These are phyloP conservation scores for Annona squamosa DNA, from an alignment of 164 flowering plant genomes.

Conservation along the genomic window DNA sequence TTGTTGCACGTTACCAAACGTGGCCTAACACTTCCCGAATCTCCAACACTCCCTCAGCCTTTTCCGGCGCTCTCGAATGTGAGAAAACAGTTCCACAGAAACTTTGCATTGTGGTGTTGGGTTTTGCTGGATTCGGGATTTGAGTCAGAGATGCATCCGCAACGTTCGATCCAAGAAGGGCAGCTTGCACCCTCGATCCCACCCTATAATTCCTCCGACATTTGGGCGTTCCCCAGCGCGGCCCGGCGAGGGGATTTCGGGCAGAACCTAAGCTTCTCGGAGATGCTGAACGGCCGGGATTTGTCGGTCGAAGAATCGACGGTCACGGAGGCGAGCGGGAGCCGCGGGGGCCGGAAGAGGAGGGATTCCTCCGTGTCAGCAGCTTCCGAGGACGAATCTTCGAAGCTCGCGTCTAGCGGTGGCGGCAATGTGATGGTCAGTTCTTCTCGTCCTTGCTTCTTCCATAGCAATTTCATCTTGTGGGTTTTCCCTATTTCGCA, in stretches of 20 bases:
- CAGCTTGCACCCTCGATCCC: conserved; percentile 56
- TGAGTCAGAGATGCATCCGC: conserved; percentile 55
- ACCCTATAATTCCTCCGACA: conserved; percentile 46
- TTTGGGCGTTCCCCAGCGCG: conserved; percentile 52
- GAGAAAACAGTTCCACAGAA: neutral
- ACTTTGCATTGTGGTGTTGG: neutral
- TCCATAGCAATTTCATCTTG: neutral
- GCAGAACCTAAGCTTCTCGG: conserved; percentile 22
- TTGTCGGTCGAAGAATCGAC: conserved; percentile 54
- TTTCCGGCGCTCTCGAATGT: too few species aligned
- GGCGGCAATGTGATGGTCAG: conserved; percentile 39
- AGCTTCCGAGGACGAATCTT: conserved; percentile 40
- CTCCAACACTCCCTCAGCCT: neutral
- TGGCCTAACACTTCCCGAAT: too few species aligned
- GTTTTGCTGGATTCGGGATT: conserved; percentile 1
- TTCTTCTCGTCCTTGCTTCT: neutral
- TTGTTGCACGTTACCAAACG: too few species aligned
- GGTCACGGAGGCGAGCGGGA: conserved; percentile 53
- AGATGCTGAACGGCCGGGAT: conserved; percentile 27
- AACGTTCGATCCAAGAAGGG: conserved; percentile 42
- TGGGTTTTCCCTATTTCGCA: neutral
- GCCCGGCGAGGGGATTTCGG: conserved; percentile 27
- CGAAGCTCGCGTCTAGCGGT: conserved; percentile 43
- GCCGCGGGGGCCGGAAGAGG: conserved; percentile 23
- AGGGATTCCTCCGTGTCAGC: conserved; percentile 31